These are phyloP conservation scores for Jamesozyma hellenica DNA, from an alignment of 805 yeast genomes.

Conservation along the genomic window DNA sequence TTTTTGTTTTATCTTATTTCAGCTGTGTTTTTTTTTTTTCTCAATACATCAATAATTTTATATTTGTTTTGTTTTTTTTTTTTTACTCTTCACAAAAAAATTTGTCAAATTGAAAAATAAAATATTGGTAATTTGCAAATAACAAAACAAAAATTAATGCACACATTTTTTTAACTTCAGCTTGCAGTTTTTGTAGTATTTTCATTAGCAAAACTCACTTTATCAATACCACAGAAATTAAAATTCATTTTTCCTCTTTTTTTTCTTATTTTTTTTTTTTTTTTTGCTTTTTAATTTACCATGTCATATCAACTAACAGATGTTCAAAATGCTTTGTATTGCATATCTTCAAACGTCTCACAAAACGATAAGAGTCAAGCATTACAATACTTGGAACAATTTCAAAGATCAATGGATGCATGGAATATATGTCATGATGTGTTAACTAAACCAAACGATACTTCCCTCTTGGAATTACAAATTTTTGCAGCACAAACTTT, in stretches of 20 bases:
- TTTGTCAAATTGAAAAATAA: too few relatives aligned
- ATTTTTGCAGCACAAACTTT: slow-evolving; percentile 89
- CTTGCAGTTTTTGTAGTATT: too few relatives aligned
- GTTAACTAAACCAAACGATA: slow-evolving; percentile 27
- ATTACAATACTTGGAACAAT: slow-evolving; percentile 53
- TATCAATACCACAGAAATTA: too few relatives aligned
- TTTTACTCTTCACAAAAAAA: too few relatives aligned
- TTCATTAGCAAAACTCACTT: too few relatives aligned
- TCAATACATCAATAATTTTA: neutral
- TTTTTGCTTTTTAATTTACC: neutral
- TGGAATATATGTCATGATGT: slow-evolving; percentile 64
- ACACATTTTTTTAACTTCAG: too few relatives aligned
- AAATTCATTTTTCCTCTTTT: too few relatives aligned
- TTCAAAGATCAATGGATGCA: slow-evolving; percentile 74
- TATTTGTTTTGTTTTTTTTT: neutral
- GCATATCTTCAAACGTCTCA: slow-evolving; percentile 22
- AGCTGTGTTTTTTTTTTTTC: neutral
- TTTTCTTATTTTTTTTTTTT: neutral
- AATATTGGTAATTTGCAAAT: too few relatives aligned
- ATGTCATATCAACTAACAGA: slow-evolving; percentile 15
- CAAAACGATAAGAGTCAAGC: slow-evolving; percentile 34
- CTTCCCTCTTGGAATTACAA: slow-evolving; percentile 44
- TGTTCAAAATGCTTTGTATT: slow-evolving; percentile 21
- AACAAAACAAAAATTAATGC: too few relatives aligned
- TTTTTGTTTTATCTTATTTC: too few relatives aligned